Percentiles rank a stretch among this genome's conserved stretches.
phyloP scores from a whole-genome alignment of 345 rosid genomes.

The Arabidopsis arenosa region DNA sequence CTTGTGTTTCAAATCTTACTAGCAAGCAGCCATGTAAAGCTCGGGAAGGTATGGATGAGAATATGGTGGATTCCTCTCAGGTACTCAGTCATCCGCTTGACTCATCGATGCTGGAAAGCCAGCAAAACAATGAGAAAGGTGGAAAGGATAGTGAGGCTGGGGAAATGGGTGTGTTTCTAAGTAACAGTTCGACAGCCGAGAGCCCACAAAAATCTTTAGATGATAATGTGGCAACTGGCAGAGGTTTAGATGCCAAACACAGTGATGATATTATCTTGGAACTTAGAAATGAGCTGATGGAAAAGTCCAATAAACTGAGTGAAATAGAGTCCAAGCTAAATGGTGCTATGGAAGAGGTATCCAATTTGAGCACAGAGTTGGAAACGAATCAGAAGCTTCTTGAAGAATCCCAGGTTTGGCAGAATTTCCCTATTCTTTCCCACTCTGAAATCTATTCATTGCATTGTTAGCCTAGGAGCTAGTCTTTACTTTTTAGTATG shows the following conservation, averaged over 20 bases:
- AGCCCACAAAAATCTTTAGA: slow-evolving; percentile 63
- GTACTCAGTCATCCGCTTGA: slow-evolving; percentile 72
- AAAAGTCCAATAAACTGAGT: slow-evolving; percentile 61
- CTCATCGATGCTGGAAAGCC: slow-evolving; percentile 85
- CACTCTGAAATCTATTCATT: slow-evolving; percentile 6
- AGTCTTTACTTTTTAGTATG: slow-evolving; percentile 20
- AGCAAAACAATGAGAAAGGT: slow-evolving; percentile 65
- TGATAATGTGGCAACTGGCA: slow-evolving; percentile 53
- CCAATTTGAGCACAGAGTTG: slow-evolving; percentile 67
- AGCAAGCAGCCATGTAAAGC: slow-evolving; percentile 70
- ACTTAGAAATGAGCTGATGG: slow-evolving; percentile 63
- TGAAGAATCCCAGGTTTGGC: slow-evolving; percentile 92
- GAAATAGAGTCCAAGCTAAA: slow-evolving; percentile 72
- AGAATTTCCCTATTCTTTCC: slow-evolving; percentile 7
- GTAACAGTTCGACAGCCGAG: slow-evolving; percentile 91
- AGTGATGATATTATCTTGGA: slow-evolving; percentile 54
- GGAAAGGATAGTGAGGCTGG: slow-evolving; percentile 66
- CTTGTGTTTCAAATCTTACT: slow-evolving; percentile 77
- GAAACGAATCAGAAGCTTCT: slow-evolving; percentile 82
- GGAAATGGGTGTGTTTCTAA: slow-evolving; percentile 67
- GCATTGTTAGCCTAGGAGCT: slow-evolving; percentile 16
- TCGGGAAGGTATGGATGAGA: slow-evolving; percentile 92
- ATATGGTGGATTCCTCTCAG: slow-evolving; percentile 92
- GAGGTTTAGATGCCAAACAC: slow-evolving; percentile 49
- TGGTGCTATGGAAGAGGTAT: slow-evolving; percentile 77